phyloP scores from a whole-genome alignment of 164 flowering plant genomes.

The Annona squamosa region DNA sequence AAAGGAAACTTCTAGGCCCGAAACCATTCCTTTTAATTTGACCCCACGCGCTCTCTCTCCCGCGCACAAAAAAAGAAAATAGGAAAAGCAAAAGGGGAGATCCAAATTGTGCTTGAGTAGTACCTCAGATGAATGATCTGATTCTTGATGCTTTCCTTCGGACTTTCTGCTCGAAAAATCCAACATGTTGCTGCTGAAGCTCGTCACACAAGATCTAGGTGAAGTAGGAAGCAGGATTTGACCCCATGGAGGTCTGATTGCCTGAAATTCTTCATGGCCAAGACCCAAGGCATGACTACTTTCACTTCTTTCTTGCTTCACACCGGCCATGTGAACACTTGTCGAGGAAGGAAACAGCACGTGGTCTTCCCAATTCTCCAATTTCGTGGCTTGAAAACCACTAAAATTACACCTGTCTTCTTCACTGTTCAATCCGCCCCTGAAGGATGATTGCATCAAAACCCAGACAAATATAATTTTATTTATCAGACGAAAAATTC shows the following conservation, averaged over 20 bases:
- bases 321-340: slow-evolving; percentile 28
- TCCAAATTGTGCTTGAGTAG: no score
- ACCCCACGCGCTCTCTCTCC: not conserved
- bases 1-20: no score
- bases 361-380: slow-evolving; percentile 67
- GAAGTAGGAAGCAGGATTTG: slow-evolving; percentile 39
- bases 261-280: slow-evolving; percentile 35
- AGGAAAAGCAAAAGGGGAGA: no score
- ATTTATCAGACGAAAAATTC: not conserved
- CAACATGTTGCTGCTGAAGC: slow-evolving; percentile 53
- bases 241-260: slow-evolving; percentile 37
- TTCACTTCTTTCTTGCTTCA: slow-evolving; percentile 51
- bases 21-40: not conserved
- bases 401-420: slow-evolving; percentile 35
- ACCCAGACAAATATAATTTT: not conserved
- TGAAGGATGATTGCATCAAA: slow-evolving; percentile 8
- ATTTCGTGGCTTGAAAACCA: slow-evolving; percentile 36
- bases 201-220: slow-evolving; percentile 62
- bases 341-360: slow-evolving; percentile 24
- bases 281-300: slow-evolving; percentile 26
- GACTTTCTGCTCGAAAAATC: slow-evolving; percentile 51
- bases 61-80: not conserved
- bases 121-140: slow-evolving; percentile 12
- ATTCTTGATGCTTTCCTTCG: slow-evolving; percentile 16
- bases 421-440: slow-evolving; percentile 57